Percentiles rank a stretch among this genome's conserved stretches.
phyloP scores from a whole-genome alignment of 116 monocot genomes.

The Posidonia oceanica region DNA sequence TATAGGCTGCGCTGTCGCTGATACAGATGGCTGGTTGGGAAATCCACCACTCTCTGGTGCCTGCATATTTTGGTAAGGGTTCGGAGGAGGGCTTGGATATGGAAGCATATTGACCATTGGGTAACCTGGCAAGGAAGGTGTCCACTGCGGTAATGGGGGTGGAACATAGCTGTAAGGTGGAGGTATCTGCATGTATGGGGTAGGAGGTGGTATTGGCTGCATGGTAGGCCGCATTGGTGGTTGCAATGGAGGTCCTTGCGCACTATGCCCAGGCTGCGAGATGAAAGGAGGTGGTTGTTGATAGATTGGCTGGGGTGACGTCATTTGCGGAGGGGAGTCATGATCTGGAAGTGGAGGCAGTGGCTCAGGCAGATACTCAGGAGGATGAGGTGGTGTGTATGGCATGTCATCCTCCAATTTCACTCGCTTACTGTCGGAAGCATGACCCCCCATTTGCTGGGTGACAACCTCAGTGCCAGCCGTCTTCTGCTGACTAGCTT shows the following conservation, averaged over 20 bases:
- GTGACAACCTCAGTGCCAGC: conserved; percentile 37
- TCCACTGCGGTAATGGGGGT: conserved; percentile 10
- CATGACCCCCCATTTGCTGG: conserved; percentile 35
- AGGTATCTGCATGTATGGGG: conserved; percentile 17
- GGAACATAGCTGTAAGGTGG: conserved; percentile 23
- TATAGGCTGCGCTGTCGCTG: background rate
- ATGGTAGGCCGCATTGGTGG: conserved; percentile 14
- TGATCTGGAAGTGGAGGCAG: conserved; percentile 31
- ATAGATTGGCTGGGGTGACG: conserved; percentile 8
- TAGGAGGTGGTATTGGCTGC: background rate
- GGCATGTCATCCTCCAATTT: conserved; percentile 28
- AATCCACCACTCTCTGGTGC: background rate
- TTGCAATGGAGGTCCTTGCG: conserved; percentile 6
- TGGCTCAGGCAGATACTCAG: conserved; percentile 16
- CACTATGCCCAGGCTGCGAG: background rate
- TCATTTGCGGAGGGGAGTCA: conserved; percentile 10
- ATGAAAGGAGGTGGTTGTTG: conserved; percentile 5
- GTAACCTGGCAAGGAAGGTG: conserved; percentile 16
- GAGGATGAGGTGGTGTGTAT: conserved; percentile 12
- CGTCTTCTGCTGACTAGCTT: conserved; percentile 24
- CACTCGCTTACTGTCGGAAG: conserved; percentile 34
- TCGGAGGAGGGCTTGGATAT: conserved; percentile 10
- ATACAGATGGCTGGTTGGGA: conserved; percentile 9
- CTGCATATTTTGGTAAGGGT: conserved; percentile 18
- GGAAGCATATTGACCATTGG: conserved; percentile 16